Conservation (phyloP, 176 grass and related monocot species). For the Carex kokanica region DNA sequence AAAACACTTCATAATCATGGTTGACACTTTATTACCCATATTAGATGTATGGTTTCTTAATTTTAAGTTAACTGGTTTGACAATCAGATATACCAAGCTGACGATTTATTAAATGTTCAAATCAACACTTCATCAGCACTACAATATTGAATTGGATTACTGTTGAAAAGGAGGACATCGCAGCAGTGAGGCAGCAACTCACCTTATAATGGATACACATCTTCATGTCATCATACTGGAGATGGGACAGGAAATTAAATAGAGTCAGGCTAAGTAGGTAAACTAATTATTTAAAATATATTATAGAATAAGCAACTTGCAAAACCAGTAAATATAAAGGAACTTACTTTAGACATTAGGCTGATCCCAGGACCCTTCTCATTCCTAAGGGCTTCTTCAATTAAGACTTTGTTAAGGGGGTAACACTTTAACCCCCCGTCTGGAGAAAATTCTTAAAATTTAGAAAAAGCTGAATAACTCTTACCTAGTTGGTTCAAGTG, state of each 20-base stretch:
- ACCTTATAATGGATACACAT: neutral
- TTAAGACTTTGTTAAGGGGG: neutral
- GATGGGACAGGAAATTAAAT: neutral
- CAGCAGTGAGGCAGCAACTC: neutral
- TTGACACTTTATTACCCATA: too few relatives aligned
- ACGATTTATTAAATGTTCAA: too few relatives aligned
- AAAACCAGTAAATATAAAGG: neutral
- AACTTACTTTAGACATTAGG: neutral
- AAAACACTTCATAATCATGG: too few relatives aligned
- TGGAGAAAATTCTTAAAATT: conserved; percentile 55
- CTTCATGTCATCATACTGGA: neutral
- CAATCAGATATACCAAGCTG: too few relatives aligned
- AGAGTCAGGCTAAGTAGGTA: neutral
- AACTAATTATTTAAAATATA: neutral
- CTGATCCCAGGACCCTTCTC: neutral
- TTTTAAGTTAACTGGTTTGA: too few relatives aligned
- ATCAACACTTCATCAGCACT: too few relatives aligned
- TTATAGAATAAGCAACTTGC: neutral
- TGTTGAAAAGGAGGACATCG: too few relatives aligned
- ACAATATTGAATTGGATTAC: neutral
- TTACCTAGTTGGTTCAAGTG: conserved; percentile 29
- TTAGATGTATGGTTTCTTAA: too few relatives aligned
- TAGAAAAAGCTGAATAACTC: conserved; percentile 48
- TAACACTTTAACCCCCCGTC: neutral
- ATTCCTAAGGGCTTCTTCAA: neutral